Evolutionary conservation across 176 grass and related monocot genomes (phyloP).

Genomic region (Miscanthus lutarioriparius): DNA sequence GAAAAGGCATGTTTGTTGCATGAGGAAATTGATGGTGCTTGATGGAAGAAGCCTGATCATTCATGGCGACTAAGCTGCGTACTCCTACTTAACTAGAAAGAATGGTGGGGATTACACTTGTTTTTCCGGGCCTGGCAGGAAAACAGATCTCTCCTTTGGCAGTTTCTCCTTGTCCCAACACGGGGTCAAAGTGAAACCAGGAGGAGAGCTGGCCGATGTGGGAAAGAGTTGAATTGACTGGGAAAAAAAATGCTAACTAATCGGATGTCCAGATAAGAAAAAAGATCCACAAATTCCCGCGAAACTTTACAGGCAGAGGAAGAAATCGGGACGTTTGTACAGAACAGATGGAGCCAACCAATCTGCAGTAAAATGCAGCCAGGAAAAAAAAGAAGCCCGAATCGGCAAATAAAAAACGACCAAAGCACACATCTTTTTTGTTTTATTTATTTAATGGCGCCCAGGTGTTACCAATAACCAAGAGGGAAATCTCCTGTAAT

Average conservation of each 20-base stretch:
- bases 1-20: not conserved
- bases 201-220: not conserved
- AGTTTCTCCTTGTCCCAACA: constrained; percentile 43
- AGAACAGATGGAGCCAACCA: not conserved
- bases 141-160: constrained; percentile 53
- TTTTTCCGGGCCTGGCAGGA: constrained; percentile 31
- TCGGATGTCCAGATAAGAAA: not conserved
- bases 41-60: constrained; percentile 1
- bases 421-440: not conserved
- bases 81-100: not conserved
- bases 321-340: not conserved
- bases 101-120: not conserved
- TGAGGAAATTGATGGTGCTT: constrained; percentile 5
- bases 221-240: not conserved
- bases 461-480: not conserved
- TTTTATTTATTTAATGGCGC: not conserved
- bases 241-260: not conserved
- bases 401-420: constrained; percentile 49
- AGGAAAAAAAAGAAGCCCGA: not conserved
- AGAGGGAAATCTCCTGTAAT: not conserved
- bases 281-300: not conserved
- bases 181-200: constrained; percentile 28
- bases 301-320: not conserved
- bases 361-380: constrained; percentile 20
- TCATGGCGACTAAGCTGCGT: constrained; percentile 19